A percentile compares a stretch with the other conserved stretches of the same genome.
These are phyloP conservation scores for Teunomyces stri DNA, from an alignment of 805 yeast genomes.

Conservation along the genomic window DNA sequence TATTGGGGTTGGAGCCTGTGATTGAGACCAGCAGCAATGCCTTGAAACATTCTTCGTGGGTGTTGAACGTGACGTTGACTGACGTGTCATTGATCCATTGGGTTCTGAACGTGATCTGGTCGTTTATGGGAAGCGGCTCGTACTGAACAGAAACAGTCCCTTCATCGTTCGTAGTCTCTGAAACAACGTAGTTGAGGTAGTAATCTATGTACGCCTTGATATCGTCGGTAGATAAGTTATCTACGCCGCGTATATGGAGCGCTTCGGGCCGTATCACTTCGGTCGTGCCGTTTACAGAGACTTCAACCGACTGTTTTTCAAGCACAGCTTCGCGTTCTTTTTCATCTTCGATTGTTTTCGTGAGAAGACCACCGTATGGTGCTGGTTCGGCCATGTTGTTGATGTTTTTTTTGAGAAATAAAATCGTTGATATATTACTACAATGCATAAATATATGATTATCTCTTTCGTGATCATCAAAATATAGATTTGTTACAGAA, in stretches of 20 bases:
- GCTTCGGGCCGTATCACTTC: conserved; percentile 46
- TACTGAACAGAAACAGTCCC: conserved; percentile 13
- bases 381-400: conserved; percentile 12
- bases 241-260: conserved; percentile 58
- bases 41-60: conserved; percentile 37
- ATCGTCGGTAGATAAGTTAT: conserved; percentile 58
- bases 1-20: not conserved
- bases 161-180: conserved; percentile 12
- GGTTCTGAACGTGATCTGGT: conserved; percentile 40
- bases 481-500: no score
- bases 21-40: conserved; percentile 16
- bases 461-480: no score
- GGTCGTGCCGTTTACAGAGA: conserved; percentile 27
- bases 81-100: conserved; percentile 70
- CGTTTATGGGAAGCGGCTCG: conserved; percentile 23
- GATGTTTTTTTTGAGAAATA: conserved; percentile 1
- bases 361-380: conserved; percentile 42
- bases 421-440: no score
- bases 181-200: conserved; percentile 34
- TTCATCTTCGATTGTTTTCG: conserved; percentile 39
- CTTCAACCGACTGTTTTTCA: conserved; percentile 31
- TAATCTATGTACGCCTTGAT: conserved; percentile 54
- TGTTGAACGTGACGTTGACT: conserved; percentile 53
- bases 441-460: no score
- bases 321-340: conserved; percentile 29